Evolutionary conservation across 1,284 basidiomycete genomes (phyloP).

Genomic region (Apiotrichum laibachii): DNA sequence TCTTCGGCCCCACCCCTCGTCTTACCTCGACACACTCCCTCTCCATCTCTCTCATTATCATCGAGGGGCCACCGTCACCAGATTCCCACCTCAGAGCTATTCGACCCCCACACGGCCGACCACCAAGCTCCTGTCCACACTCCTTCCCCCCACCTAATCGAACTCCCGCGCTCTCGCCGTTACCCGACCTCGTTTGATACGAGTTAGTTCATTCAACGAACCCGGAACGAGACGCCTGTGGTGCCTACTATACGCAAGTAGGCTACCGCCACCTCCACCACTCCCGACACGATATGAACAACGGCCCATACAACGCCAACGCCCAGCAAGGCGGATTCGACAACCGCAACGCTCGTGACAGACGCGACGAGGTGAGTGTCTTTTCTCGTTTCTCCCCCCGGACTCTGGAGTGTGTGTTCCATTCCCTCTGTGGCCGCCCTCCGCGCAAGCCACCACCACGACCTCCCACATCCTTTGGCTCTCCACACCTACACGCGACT

Average conservation of each 20-base stretch:
- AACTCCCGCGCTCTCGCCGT: too few relatives aligned
- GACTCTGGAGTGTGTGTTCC: background rate
- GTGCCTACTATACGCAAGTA: background rate
- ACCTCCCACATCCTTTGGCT: background rate
- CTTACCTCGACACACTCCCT: too few relatives aligned
- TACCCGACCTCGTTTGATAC: background rate
- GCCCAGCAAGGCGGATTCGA: constrained; percentile 12
- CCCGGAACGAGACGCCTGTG: background rate
- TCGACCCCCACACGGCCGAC: too few relatives aligned
- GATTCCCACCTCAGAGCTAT: too few relatives aligned
- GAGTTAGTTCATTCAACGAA: background rate
- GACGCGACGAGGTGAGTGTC: constrained; percentile 20
- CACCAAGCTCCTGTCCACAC: background rate
- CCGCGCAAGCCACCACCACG: background rate
- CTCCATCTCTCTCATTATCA: too few relatives aligned
- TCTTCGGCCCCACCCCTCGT: too few relatives aligned
- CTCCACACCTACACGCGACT: background rate
- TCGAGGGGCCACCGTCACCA: too few relatives aligned
- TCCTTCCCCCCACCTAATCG: background rate
- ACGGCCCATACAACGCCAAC: constrained; percentile 8
- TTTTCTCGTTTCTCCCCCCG: background rate
- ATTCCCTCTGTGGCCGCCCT: background rate
- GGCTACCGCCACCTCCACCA: constrained; percentile 4
- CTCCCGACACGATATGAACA: constrained; percentile 8
- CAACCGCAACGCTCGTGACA: constrained; percentile 10